Conservation (phyloP, 2,329 filamentous ascomycete genomes). For the Aureobasidium lini region DNA sequence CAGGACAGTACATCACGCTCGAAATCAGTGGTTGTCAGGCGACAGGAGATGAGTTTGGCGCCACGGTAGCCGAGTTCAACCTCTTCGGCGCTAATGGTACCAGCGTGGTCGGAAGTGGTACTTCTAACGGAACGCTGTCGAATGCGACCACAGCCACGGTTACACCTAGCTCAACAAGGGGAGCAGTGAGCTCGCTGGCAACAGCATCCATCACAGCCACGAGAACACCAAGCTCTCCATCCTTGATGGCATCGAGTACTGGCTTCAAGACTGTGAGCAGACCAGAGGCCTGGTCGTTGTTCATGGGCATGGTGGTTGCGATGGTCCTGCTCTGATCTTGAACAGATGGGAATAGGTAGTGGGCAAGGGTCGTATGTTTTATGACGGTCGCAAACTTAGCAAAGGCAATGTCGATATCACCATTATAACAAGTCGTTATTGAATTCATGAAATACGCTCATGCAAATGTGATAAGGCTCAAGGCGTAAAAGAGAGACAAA, state of each 20-base stretch:
- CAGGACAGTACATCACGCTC: slow-evolving; percentile 39
- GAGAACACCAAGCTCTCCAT: not conserved
- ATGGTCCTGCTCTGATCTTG: not conserved
- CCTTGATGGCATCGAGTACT: not conserved
- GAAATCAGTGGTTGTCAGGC: slow-evolving; percentile 42
- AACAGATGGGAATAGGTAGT: not conserved
- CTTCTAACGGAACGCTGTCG: not conserved
- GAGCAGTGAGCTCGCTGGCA: slow-evolving; percentile 3
- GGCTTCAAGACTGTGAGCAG: not conserved
- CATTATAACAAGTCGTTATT: not conserved
- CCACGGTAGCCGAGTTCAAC: slow-evolving; percentile 45
- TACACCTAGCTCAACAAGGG: slow-evolving; percentile 4
- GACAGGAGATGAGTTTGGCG: slow-evolving; percentile 33
- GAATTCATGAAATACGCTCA: not conserved
- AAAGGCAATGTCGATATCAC: not conserved
- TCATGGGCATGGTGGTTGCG: not conserved
- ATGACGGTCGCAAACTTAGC: no score
- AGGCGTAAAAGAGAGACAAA: not conserved
- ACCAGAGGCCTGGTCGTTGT: not conserved
- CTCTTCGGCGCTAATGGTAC: slow-evolving; percentile 11
- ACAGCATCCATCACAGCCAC: slow-evolving; percentile 10
- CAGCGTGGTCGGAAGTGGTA: slow-evolving; percentile 4
- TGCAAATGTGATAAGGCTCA: no score
- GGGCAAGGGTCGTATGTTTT: not conserved
- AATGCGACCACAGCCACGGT: not conserved